Evolutionary conservation across 176 grass and related monocot species (phyloP), one percentile per base, ranked within the genome.

Genomic region (Hordeum vulgare): DNA sequence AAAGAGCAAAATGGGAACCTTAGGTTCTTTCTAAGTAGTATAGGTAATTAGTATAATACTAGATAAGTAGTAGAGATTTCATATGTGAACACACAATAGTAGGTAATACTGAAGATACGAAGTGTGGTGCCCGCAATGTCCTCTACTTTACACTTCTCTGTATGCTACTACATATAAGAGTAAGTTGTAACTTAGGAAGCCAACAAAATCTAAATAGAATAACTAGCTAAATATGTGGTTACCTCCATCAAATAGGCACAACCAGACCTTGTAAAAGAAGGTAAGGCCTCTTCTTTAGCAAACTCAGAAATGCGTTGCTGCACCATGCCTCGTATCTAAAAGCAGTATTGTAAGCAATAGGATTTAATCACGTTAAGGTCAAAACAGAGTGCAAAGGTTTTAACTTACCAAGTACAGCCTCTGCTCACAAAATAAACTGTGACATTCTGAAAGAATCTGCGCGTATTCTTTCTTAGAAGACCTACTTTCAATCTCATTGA

Each of bases 171-270:
- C 12, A 42, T 45, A 75, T 20, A 21, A 53, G 17, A 31, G 45
- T 24, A 77, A 77, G 54, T 34, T 66, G 77, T 23, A 34, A 66
- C 18, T 49, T 66, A 41, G 26, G 74, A 25, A 58, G 78, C 6
- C 76, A 77, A 82, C 83, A 28, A 83, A 86, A 78, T 14, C 4
- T 37, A 83, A 75, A 80, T 41, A 45, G 33, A 27, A 82, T 24
- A 18, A 37, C 24, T 79, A 78, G 84, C 61, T 28, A 81, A 70
- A n/a, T 54, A 77, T 56, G 51, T 33, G 83, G 70, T 85, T 89
- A 95, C 96, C 90, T 98, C 85, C 91, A 98, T 94, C 76, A 98
- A 73, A 88, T 98, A 96, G 78, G 91, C 93, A 87, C 96, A 98
- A 23, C 96, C 93, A 87, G 96, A 98, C 81, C 93, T 93, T 78